phyloP scores from a whole-genome alignment of 208 protist species.

The Polymyxa betae region DNA sequence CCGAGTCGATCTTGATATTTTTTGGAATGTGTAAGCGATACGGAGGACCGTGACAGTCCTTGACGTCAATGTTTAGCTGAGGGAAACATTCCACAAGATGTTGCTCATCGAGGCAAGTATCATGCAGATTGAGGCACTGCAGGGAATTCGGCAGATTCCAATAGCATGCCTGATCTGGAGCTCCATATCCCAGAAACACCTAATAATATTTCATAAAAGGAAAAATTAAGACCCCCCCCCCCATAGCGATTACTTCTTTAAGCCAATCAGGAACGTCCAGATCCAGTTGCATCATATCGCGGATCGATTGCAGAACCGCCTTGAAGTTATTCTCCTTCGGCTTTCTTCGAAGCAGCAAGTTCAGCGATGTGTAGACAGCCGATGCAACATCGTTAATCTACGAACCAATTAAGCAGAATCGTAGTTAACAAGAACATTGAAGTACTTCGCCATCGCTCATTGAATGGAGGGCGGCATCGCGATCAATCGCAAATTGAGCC shows the following conservation, averaged over 20 bases:
- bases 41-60: background rate
- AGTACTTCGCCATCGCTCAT: background rate
- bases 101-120: constrained; percentile 76
- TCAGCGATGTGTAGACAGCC: constrained; percentile 75
- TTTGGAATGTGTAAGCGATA: background rate
- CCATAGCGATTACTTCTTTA: constrained; percentile 65
- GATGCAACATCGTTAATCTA: background rate
- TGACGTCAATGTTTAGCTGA: background rate
- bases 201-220: background rate
- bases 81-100: constrained; percentile 73
- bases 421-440: background rate
- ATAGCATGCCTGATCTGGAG: constrained; percentile 70
- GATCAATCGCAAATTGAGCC: constrained; percentile 65
- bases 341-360: constrained; percentile 78
- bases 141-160: background rate
- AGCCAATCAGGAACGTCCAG: constrained; percentile 78
- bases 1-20: background rate
- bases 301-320: constrained; percentile 83
- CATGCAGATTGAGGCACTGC: constrained; percentile 69
- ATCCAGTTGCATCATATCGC: constrained; percentile 77
- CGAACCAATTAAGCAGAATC: background rate
- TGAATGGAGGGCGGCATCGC: background rate
- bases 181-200: constrained; percentile 77
- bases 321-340: constrained; percentile 82
- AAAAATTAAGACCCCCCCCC: constrained; percentile 5